Percentiles rank a stretch among this genome's conserved stretches.
Conservation (phyloP, 2,329 filamentous ascomycete genomes). For the Metarhizium album region DNA sequence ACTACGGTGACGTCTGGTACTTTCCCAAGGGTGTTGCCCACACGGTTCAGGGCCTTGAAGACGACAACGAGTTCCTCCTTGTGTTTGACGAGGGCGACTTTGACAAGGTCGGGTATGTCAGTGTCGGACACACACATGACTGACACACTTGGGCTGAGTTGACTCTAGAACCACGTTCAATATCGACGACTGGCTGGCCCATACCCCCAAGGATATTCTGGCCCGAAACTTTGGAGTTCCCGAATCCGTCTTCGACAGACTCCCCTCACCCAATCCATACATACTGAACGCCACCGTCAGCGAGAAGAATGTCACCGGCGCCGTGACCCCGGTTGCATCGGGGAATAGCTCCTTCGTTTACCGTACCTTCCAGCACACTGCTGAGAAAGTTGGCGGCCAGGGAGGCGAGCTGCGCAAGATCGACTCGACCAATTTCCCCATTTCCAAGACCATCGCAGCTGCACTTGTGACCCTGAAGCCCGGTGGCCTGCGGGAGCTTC, state of each 20-base stretch:
- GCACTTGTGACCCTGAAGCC: slow-evolving; percentile 55
- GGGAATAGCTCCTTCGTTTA: slow-evolving; percentile 54
- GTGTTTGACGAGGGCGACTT: slow-evolving; percentile 59
- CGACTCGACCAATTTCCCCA: slow-evolving; percentile 57
- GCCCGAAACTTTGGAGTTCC: slow-evolving; percentile 60
- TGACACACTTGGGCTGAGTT: background rate
- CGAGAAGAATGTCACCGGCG: slow-evolving; percentile 25
- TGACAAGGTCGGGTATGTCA: slow-evolving; percentile 44
- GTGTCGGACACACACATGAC: background rate
- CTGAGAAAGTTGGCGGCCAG: slow-evolving; percentile 47
- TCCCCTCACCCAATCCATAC: slow-evolving; percentile 49
- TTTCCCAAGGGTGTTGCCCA: slow-evolving; percentile 57
- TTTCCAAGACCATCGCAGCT: slow-evolving; percentile 54
- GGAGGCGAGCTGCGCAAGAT: slow-evolving; percentile 54
- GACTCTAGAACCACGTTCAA: slow-evolving; percentile 53
- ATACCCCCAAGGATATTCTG: slow-evolving; percentile 51
- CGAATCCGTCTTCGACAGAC: slow-evolving; percentile 44
- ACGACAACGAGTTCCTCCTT: slow-evolving; percentile 57
- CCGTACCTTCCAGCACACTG: slow-evolving; percentile 42
- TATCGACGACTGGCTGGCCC: slow-evolving; percentile 58
- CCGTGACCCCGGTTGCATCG: slow-evolving; percentile 34
- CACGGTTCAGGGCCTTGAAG: slow-evolving; percentile 51
- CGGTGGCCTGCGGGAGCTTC: slow-evolving; percentile 51
- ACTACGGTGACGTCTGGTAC: slow-evolving; percentile 57
- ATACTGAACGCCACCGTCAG: slow-evolving; percentile 47